These are phyloP conservation scores for Clitopilus passeckerianus DNA, from an alignment of 768 basidiomycete genomes.

Conservation along the genomic window DNA sequence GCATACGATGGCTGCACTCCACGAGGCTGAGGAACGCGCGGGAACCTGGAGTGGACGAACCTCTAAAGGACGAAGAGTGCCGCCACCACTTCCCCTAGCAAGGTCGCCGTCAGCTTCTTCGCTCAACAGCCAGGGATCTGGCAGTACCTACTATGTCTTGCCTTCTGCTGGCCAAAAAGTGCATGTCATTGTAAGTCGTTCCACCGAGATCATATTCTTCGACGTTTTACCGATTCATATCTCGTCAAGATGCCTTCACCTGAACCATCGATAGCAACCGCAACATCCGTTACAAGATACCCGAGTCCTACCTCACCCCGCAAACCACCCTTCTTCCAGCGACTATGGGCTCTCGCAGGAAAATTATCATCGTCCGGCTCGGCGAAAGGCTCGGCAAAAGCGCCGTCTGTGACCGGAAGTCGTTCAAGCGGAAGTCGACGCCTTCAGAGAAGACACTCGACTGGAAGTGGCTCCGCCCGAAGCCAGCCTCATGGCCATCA, in stretches of 20 bases:
- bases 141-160: constrained; percentile 72
- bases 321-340: constrained; percentile 54
- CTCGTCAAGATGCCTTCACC: constrained; percentile 32
- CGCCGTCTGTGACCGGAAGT: constrained; percentile 19
- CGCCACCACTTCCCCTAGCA: not conserved
- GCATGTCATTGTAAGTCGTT: constrained; percentile 61
- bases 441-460: constrained; percentile 48
- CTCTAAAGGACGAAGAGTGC: constrained; percentile 6
- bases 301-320: constrained; percentile 49
- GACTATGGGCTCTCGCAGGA: constrained; percentile 48
- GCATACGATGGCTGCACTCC: constrained; percentile 26
- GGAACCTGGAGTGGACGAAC: constrained; percentile 13
- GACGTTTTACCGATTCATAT: constrained; percentile 11
- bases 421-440: constrained; percentile 23
- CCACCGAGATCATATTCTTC: constrained; percentile 5
- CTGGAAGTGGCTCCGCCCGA: constrained; percentile 23
- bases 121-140: constrained; percentile 49
- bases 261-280: constrained; percentile 49
- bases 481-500: constrained; percentile 11
- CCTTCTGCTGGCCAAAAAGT: constrained; percentile 71
- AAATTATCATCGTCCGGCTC: constrained; percentile 39
- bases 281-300: constrained; percentile 55
- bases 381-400: constrained; percentile 30
- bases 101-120: constrained; percentile 32
- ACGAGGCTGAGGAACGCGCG: constrained; percentile 26